Percentiles rank a stretch among this genome's conserved stretches.
Evolutionary conservation across 73 alveolate species (phyloP).

Genomic region (Uronychia binucleata): DNA sequence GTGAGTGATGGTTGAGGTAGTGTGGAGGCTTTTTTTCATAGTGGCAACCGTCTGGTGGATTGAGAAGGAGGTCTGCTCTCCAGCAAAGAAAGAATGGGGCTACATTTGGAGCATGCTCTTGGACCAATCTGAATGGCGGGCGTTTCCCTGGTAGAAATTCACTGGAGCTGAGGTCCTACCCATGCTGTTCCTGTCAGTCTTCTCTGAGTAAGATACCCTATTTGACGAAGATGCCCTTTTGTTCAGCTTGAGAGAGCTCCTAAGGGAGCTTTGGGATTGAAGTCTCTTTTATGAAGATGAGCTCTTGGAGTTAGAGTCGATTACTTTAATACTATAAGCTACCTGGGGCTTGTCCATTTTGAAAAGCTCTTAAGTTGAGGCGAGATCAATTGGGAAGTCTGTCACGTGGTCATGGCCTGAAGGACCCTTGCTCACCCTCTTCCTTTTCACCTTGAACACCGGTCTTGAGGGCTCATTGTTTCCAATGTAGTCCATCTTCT

Average conservation of each 20-base stretch:
- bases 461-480: conserved; percentile 60
- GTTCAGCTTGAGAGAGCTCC: neutral
- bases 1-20: too few relatives aligned
- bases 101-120: neutral
- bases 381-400: neutral
- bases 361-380: neutral
- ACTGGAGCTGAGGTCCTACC: neutral
- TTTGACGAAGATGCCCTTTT: neutral
- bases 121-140: neutral
- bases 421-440: neutral
- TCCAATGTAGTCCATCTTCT: conserved; percentile 38
- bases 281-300: neutral
- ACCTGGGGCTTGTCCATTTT: neutral
- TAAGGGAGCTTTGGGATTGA: neutral
- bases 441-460: conserved; percentile 12
- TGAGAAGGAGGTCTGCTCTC: neutral
- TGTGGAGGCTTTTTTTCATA: neutral
- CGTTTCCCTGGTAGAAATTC: neutral
- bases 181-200: neutral
- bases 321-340: neutral
- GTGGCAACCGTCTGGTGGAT: neutral
- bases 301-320: too few relatives aligned
- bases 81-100: neutral
- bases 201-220: neutral
- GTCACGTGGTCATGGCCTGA: neutral